Base-by-base conservation (phyloP, 805 yeast genomes). In the Wickerhamomyces mucosus region DNA sequence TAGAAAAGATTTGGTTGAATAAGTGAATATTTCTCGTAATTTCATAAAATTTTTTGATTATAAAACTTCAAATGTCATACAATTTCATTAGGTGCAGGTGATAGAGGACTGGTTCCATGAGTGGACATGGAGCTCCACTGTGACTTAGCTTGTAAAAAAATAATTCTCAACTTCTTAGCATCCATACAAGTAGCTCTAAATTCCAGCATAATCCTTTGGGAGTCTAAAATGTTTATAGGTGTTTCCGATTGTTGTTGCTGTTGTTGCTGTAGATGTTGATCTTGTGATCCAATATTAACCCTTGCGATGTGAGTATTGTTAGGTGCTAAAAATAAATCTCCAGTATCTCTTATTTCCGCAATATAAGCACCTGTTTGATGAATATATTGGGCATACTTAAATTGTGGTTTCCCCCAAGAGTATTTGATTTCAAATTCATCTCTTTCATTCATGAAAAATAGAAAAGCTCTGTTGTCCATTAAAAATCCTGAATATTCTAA, bases 371-470 rank as follows among this genome's bases (percentile, higher is more conserved):
- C 99, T 1, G 94, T 75, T 36, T 65, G 69, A 53, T 92, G 98
- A 31, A 92, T 78, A 50, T 81, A 94, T 55, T 92, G 98, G 2
- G 84, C 85, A 53, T 72, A 81, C 46, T 77, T 73, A 60, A 82
- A 86, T 21, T 62, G 63, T 2, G 95, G 94, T 35, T 66, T 71
- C 3, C 97, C 97, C 97, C 97, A 89, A 14, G 95, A 81, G 53
- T 86, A 89, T 13, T 64, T 51, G 15, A 88, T 77, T 27, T 83
- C 86, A 44, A 82, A 72, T 15, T 59, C 55, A n/a, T 59, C 62
- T 3, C 44, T 23, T 19, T 8, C 10, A 19, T 19, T 19, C 10
- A 19, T 19, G 53, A 82, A 68, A 42, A 75, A 75, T 14, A 66
- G 56, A 0, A 92, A 73, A 1, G 94, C 78, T 33, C 94, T 61